Base-by-base conservation (phyloP, 805 yeast species). In the Jamesozyma lodderae region DNA sequence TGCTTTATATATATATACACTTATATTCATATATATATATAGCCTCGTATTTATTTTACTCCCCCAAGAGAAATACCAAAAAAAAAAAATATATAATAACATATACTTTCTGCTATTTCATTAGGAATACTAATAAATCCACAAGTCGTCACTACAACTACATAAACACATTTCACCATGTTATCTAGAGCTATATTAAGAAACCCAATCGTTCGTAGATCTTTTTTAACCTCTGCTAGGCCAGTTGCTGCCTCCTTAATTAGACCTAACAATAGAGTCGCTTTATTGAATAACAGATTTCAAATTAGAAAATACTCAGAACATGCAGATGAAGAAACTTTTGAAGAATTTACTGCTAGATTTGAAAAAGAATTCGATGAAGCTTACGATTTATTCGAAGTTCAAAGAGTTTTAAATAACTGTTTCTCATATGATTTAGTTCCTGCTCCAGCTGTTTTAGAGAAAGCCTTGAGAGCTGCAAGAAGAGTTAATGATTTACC, bases 401-500 rank as follows among this genome's bases (percentile, higher is more conserved):
- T 82, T 42, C 87, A 79, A 67, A 85, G 98, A 73, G 88, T 92
- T 45, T 77, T 92, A 63, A 92, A 94, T 79, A 92, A 92, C 72
- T 87, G 94, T 67, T 92, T 92, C 73, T 84, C 97, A 13, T 92
- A 92, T 73, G 98, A 92, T 69, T 77, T 92, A 66, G 98, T 92
- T 41, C 98, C 98, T 51, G 90, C 98, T 22, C 98, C 98, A 51
- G 77, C 82, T 45, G 97, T 92, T 46, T 75, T 92, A 59, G 95
- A 85, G 69, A 84, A 82, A 68, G 98, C 98, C 35, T 74, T 92
- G 62, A 79, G 84, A 70, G 98, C 98, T 34, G 88, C 96, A 55
- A 88, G 98, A 79, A 85, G 97, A 70, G 97, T 92, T 52, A 86
- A 92, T 68, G 98, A 92, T 71, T 85, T 85, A 70, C 96, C 98